These are phyloP conservation scores for Penicillium crustosum DNA, from an alignment of 2,329 filamentous ascomycete genomes.

Conservation along the genomic window DNA sequence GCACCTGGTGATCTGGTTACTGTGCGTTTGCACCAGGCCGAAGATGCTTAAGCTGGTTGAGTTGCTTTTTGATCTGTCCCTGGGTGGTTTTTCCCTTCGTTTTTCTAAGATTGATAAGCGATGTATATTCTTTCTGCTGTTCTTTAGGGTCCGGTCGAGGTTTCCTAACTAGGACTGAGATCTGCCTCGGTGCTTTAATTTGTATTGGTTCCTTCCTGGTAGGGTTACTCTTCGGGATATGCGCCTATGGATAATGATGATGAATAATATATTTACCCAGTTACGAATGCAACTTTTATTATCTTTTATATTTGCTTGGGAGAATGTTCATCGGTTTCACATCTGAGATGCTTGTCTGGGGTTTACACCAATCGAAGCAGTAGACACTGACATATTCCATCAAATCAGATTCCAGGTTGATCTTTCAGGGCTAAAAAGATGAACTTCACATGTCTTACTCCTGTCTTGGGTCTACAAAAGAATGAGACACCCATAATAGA, in stretches of 20 bases:
- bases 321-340: background rate
- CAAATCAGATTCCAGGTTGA: background rate
- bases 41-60: slow-evolving; percentile 11
- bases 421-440: no score
- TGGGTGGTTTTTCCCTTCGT: background rate
- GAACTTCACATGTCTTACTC: no score
- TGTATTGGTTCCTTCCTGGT: background rate
- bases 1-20: slow-evolving; percentile 31
- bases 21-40: slow-evolving; percentile 33
- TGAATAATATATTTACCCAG: background rate
- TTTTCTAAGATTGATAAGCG: background rate
- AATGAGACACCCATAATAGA: no score
- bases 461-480: no score
- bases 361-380: background rate
- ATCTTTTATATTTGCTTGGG: no score
- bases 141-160: no score
- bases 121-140: background rate
- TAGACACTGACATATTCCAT: background rate
- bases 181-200: background rate
- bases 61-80: background rate
- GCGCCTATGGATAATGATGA: background rate
- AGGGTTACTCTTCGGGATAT: background rate
- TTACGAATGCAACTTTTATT: background rate
- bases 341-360: background rate
- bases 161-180: background rate